Base-by-base conservation (phyloP, 2,329 filamentous ascomycete species). In the Aspergillus candidus region DNA sequence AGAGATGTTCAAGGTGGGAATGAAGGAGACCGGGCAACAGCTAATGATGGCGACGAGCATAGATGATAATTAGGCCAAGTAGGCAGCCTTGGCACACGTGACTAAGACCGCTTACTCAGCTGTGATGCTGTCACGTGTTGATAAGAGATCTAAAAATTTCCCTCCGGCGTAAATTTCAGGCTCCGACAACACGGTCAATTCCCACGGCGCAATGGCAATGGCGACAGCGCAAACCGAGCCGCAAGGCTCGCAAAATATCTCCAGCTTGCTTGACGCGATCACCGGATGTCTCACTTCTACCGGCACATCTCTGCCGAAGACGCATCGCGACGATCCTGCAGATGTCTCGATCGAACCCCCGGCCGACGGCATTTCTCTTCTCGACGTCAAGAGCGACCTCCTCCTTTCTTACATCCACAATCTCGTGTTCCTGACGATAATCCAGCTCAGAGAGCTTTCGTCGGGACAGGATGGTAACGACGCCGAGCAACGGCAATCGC, bases 351-450 rank as follows among this genome's bases (percentile, higher is more conserved):
- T 94, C 47, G 72, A 84, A 38, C 80, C 86, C n/a, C 84, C 86
- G 1, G 76, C 83, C 52, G 82, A 95, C 58, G 91, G 93, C 61
- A 93, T 98, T 46, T 96, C 93, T 0, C 80, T 98, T 1, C 83
- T 98, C 59, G 89, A 97, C 62, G 82, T 88, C 52, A 98, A 98
- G 72, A 97, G 94, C 69, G 93, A 98, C 63, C 77, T 98, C n/a
- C 82, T 98, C 13, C 82, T 98, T 32, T 91, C 91, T 4, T 98
- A 98, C 68, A 76, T 98, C 0, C 91, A 98, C 60, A 94, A 95
- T 59, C 80, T 97, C 4, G 87, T 93, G 35, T 94, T 94, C 56
- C 72, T 95, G 33, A 84, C 94, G 35, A 72, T 95, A 2, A 69
- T 94, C 32, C 91, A 94, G 60, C 68, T 97, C 14, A 81, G 87